Base-by-base conservation (phyloP, 495 filamentous ascomycete genomes). In the Hypoxylon fragiforme region DNA sequence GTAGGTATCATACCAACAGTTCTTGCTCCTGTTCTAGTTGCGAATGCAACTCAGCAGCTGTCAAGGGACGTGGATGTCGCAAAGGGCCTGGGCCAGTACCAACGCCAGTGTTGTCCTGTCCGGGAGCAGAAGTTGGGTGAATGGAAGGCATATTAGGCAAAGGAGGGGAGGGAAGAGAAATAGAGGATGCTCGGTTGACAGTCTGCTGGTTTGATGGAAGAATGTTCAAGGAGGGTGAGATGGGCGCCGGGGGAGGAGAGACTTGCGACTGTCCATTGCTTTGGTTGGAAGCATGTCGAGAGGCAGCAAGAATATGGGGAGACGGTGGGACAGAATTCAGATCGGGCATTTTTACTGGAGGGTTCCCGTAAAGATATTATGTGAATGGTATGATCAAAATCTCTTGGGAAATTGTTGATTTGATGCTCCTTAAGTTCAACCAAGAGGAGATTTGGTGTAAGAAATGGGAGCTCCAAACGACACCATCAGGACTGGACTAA, bases 21-120 rank as follows among this genome's bases (percentile, higher is more conserved):
- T 97, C 92, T 64, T 97, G 92, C 63, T 96, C 92, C 64, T 92
- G 90, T 72, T 97, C 92, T 30, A 95, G 77, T 68, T 92, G 82
- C 55, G 86, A 72, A 71, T 96, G 90, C 31, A 97, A 75, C 65
- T 96, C 92, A 1, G 88, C 88, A 7, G 90, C 85, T 0, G 92
- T 95, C 54, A 95, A 69, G 0, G 91, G 92, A 39, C 88, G 80
- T 0, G 91, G 90, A 59, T 92, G 91, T 60, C 92, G 84, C 56
- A 91, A 50, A 53, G 81, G 90, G 14, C 80, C 90, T 70, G 86
- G 85, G 2, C 83, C 84, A 16, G 76, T 64, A 39, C 79, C 82
- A 32, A 82, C 78, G 13, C 78, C 80, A 3, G 77, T 78, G 58
- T 84, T 77, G 21, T 86, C 83, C 51, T 71, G 67, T 7, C 65